A percentile compares a stretch with the other conserved stretches of the same genome.
Conservation (phyloP, 2,329 filamentous ascomycete species). For the Apiospora pterosperma region DNA sequence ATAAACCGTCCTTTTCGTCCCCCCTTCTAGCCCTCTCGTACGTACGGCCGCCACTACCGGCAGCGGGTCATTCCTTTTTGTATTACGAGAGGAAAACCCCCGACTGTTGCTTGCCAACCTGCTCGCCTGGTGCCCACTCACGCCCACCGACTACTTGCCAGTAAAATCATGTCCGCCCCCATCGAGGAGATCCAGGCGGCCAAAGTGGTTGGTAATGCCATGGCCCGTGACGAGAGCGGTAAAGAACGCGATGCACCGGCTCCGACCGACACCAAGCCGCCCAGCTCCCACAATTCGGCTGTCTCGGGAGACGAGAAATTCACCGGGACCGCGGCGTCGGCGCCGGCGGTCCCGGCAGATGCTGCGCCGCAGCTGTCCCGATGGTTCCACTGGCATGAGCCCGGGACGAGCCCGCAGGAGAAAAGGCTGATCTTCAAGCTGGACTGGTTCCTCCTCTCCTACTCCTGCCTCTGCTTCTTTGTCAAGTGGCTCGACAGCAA, state of each 20-base stretch:
- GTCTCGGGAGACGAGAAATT: background rate
- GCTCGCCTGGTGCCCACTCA: background rate
- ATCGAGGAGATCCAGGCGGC: conserved; percentile 2
- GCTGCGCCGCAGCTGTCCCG: background rate
- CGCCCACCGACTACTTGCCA: background rate
- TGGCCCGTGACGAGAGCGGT: background rate
- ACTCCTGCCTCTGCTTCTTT: conserved; percentile 44
- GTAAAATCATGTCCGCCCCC: conserved; percentile 2
- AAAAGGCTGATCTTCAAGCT: conserved; percentile 37
- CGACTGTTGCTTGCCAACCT: background rate
- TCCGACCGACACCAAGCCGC: background rate
- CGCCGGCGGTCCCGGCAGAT: background rate
- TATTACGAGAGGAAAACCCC: background rate
- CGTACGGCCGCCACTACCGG: background rate
- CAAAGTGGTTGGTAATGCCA: background rate
- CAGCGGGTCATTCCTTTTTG: background rate
- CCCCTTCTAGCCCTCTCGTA: background rate
- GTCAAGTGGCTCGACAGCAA: conserved; percentile 44
- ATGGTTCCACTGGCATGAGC: conserved; percentile 41
- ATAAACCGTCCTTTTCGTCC: background rate
- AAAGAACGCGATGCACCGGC: background rate
- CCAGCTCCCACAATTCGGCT: background rate
- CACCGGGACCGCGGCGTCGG: background rate
- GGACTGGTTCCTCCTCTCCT: conserved; percentile 24
- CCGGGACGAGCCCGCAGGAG: conserved; percentile 36